phyloP scores from a whole-genome alignment of 139 green algal genomes.

The Chlamydomonas incerta region DNA sequence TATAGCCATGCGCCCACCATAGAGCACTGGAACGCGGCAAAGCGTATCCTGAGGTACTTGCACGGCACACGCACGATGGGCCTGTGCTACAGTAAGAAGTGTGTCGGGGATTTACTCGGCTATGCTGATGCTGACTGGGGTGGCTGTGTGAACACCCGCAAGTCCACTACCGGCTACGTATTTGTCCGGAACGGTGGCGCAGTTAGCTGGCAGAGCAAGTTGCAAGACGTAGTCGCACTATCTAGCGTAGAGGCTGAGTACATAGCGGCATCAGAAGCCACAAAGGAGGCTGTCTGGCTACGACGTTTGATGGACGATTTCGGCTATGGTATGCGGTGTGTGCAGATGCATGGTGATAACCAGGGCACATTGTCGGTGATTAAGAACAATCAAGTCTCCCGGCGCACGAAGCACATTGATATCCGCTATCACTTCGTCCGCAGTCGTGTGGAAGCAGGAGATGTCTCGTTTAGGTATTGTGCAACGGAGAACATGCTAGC shows the following conservation, averaged over 20 bases:
- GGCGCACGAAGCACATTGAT: constrained; percentile 63
- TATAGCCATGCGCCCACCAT: background rate
- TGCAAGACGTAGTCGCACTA: background rate
- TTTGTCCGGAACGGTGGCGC: background rate
- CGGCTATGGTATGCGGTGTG: background rate
- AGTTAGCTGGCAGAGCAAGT: background rate
- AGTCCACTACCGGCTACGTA: constrained; percentile 34
- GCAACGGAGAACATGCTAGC: constrained; percentile 37
- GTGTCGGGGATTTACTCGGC: constrained; percentile 23
- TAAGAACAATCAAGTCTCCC: constrained; percentile 39
- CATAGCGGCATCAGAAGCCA: background rate
- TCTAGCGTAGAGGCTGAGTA: background rate
- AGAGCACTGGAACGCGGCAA: constrained; percentile 60
- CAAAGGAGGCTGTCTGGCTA: background rate
- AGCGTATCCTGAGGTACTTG: constrained; percentile 48
- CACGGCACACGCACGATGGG: constrained; percentile 19
- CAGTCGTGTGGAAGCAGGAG: constrained; percentile 4
- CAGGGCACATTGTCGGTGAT: constrained; percentile 55
- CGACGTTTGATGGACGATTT: background rate
- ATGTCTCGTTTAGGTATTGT: constrained; percentile 32
- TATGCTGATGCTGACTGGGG: constrained; percentile 66
- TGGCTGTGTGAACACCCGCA: constrained; percentile 44
- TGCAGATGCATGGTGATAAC: constrained; percentile 49
- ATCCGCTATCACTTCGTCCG: constrained; percentile 47
- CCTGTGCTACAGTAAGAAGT: constrained; percentile 10